These are phyloP conservation scores for Starmerella stigmatis DNA, from an alignment of 805 yeast species.

Conservation along the genomic window DNA sequence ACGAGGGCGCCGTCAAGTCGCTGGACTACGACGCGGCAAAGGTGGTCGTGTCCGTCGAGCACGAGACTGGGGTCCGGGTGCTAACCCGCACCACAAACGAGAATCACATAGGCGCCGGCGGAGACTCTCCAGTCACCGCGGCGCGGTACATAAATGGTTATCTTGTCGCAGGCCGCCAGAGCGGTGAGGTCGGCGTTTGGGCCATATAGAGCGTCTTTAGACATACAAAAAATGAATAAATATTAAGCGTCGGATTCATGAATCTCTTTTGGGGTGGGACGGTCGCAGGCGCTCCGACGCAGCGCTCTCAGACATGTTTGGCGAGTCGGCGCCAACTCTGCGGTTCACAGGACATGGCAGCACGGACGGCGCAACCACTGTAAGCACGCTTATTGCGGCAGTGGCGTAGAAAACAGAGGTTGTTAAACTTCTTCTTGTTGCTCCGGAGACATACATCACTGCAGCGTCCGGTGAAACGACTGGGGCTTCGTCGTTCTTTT, in stretches of 20 bases:
- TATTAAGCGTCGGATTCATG: not conserved
- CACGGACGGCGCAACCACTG: conserved; percentile 41
- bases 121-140: conserved; percentile 33
- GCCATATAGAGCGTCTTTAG: conserved; percentile 32
- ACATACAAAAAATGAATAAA: conserved; percentile 1
- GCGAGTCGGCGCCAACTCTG: conserved; percentile 22
- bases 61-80: conserved; percentile 42
- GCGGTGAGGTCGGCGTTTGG: conserved; percentile 58
- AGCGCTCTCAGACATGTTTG: conserved; percentile 8
- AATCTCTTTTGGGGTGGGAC: not conserved
- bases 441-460: conserved; percentile 27
- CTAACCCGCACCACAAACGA: conserved; percentile 46
- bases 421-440: conserved; percentile 37
- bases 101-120: conserved; percentile 46
- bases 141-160: conserved; percentile 54
- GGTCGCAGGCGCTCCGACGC: not conserved
- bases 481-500: not conserved
- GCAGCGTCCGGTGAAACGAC: not conserved
- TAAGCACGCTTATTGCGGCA: conserved; percentile 60
- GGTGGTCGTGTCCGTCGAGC: conserved; percentile 42
- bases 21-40: conserved; percentile 50
- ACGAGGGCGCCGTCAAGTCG: conserved; percentile 44
- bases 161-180: conserved; percentile 50
- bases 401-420: conserved; percentile 62
- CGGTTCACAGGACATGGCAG: conserved; percentile 29